Percentiles rank a stretch among this genome's conserved stretches.
phyloP scores from a whole-genome alignment of 345 rosid genomes.

The Arabis alpina region DNA sequence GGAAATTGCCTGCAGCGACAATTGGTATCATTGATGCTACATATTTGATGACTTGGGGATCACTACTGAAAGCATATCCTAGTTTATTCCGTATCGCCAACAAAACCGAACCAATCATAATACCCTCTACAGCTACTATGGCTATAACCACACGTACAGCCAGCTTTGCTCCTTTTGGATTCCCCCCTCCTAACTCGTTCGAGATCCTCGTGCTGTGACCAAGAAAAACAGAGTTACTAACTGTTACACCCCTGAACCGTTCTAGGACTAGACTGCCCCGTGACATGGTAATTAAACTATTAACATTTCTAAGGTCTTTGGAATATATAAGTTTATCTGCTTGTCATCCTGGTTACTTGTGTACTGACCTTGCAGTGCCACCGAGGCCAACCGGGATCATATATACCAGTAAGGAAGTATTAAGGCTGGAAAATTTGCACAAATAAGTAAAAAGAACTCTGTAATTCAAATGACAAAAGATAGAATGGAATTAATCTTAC shows the following conservation, averaged over 20 bases:
- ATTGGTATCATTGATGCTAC: constrained; percentile 57
- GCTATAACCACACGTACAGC: constrained; percentile 51
- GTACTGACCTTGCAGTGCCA: constrained; percentile 62
- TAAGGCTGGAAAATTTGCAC: constrained; percentile 50
- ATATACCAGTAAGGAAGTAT: constrained; percentile 57
- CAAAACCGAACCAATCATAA: constrained; percentile 46
- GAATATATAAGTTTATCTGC: too few relatives aligned
- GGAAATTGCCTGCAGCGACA: constrained; percentile 54
- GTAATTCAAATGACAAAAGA: too few relatives aligned
- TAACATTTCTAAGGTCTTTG: too few relatives aligned
- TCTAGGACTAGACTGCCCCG: too few relatives aligned
- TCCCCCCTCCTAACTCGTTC: constrained; percentile 67
- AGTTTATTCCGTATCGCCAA: constrained; percentile 48
- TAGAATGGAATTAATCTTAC: constrained; percentile 18
- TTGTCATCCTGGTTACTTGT: too few relatives aligned
- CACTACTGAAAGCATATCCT: constrained; percentile 60
- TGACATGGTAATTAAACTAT: too few relatives aligned
- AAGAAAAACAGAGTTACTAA: too few relatives aligned
- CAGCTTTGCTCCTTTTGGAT: constrained; percentile 49
- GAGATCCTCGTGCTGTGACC: constrained; percentile 61
- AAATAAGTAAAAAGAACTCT: too few relatives aligned
- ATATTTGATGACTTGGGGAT: constrained; percentile 50
- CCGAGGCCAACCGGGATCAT: constrained; percentile 77
- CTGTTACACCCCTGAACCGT: too few relatives aligned
- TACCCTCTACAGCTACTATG: constrained; percentile 47